Conservation (phyloP, 2,329 filamentous ascomycete genomes). For the Sclerotinia glacialis region DNA sequence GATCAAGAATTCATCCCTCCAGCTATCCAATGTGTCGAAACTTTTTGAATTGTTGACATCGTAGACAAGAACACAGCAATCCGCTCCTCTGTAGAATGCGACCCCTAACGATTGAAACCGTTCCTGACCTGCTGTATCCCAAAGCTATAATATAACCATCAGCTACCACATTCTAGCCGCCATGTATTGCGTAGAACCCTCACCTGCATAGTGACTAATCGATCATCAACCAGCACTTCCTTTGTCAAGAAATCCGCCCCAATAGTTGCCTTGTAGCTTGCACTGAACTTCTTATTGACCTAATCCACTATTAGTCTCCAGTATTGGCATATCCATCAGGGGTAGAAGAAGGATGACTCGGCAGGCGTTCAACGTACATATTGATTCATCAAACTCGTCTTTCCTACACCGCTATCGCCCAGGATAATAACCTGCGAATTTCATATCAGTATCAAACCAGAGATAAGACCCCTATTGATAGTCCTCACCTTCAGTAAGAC, state of each 20-base stretch:
- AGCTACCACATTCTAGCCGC: constrained; percentile 20
- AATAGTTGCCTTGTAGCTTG: constrained; percentile 99
- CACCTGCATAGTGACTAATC: constrained; percentile 98
- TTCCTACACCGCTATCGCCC: constrained; percentile 97
- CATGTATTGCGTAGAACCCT: constrained; percentile 21
- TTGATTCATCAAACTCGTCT: constrained; percentile 99
- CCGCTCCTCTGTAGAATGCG: constrained; percentile 94
- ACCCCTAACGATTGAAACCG: constrained; percentile 96
- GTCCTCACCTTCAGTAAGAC: constrained; percentile 61
- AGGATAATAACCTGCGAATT: constrained; percentile 85
- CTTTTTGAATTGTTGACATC: constrained; percentile 99
- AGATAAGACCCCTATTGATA: not conserved
- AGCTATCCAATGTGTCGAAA: constrained; percentile 97
- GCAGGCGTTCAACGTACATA: constrained; percentile 68
- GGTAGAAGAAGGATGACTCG: not conserved
- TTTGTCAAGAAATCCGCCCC: constrained; percentile 98
- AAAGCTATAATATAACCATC: constrained; percentile 64
- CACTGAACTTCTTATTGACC: constrained; percentile 99
- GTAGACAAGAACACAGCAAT: constrained; percentile 97
- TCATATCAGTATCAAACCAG: constrained; percentile 20
- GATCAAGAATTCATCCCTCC: constrained; percentile 97
- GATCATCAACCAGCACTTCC: constrained; percentile 94
- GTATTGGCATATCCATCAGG: not conserved
- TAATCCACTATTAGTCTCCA: constrained; percentile 43
- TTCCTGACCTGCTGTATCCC: constrained; percentile 97